phyloP scores from a whole-genome alignment of 2,329 filamentous ascomycete genomes.

The Verticillium zaregamsianum region DNA sequence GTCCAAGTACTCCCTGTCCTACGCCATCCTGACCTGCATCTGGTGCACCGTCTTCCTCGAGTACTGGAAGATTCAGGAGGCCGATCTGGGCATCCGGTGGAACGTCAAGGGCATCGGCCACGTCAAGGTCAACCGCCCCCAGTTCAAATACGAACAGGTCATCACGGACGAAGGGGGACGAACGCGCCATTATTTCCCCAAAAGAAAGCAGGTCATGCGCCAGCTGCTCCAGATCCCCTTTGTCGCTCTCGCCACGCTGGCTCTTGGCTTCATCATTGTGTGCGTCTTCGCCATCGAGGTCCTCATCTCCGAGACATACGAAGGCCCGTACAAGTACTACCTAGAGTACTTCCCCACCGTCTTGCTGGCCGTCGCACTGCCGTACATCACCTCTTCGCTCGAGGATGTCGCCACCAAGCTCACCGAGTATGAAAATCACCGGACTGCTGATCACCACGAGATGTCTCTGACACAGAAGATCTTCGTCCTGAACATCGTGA shows the following conservation, averaged over 20 bases:
- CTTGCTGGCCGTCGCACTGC: slow-evolving; percentile 62
- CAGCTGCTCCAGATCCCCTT: slow-evolving; percentile 70
- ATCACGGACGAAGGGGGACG: slow-evolving; percentile 61
- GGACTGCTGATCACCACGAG: slow-evolving; percentile 65
- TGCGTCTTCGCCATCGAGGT: slow-evolving; percentile 70
- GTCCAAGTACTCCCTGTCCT: slow-evolving; percentile 66
- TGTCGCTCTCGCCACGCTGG: slow-evolving; percentile 51
- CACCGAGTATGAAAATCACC: slow-evolving; percentile 71
- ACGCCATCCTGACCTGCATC: slow-evolving; percentile 61
- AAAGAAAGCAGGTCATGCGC: slow-evolving; percentile 58
- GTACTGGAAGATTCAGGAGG: slow-evolving; percentile 74
- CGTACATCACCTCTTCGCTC: slow-evolving; percentile 59
- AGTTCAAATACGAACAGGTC: slow-evolving; percentile 61
- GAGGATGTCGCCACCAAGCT: slow-evolving; percentile 59
- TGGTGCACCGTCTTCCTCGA: slow-evolving; percentile 74
- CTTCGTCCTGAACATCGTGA: slow-evolving; percentile 76
- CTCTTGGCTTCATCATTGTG: slow-evolving; percentile 63
- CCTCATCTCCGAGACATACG: slow-evolving; percentile 70
- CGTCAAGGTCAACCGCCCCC: slow-evolving; percentile 60
- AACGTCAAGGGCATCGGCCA: slow-evolving; percentile 63
- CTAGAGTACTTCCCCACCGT: slow-evolving; percentile 70
- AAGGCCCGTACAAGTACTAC: slow-evolving; percentile 62
- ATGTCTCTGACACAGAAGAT: slow-evolving; percentile 69
- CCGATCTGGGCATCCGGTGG: slow-evolving; percentile 70
- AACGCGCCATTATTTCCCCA: slow-evolving; percentile 57